These are phyloP conservation scores for Aspergillus aculeatinus DNA, from an alignment of 2,329 filamentous ascomycete species.

Conservation along the genomic window DNA sequence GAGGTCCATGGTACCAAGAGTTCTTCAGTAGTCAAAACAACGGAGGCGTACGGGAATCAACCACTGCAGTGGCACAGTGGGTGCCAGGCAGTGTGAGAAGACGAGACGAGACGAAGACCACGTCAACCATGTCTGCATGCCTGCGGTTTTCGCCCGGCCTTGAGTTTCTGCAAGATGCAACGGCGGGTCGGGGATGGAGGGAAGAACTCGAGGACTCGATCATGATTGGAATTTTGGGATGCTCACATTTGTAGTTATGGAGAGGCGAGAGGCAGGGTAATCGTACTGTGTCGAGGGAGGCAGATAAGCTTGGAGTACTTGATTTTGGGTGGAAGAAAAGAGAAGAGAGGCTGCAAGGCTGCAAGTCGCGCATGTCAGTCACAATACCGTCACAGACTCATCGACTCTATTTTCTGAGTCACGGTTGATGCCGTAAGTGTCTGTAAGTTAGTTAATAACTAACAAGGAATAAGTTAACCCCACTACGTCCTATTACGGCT, in stretches of 20 bases:
- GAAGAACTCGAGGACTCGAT: too few species aligned
- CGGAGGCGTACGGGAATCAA: too few species aligned
- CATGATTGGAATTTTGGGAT: too few species aligned
- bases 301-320: neutral
- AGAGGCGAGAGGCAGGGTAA: neutral
- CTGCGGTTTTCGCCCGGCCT: neutral
- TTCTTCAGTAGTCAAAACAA: too few species aligned
- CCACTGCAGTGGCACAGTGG: neutral
- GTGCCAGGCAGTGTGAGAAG: neutral
- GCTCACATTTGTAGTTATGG: too few species aligned
- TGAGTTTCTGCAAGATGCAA: neutral
- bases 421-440: too few species aligned
- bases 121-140: slow-evolving; percentile 1
- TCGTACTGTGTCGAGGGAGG: slow-evolving; percentile 1
- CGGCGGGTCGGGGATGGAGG: too few species aligned
- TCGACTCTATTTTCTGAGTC: neutral
- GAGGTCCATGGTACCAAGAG: neutral
- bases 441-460: too few species aligned
- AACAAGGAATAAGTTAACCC: too few species aligned
- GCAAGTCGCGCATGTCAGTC: neutral
- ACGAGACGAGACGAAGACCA: neutral
- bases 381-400: neutral
- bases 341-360: neutral
- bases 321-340: neutral
- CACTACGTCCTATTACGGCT: too few species aligned